phyloP scores from a whole-genome alignment of 169 alveolate species.

The Eimeria sp. region DNA sequence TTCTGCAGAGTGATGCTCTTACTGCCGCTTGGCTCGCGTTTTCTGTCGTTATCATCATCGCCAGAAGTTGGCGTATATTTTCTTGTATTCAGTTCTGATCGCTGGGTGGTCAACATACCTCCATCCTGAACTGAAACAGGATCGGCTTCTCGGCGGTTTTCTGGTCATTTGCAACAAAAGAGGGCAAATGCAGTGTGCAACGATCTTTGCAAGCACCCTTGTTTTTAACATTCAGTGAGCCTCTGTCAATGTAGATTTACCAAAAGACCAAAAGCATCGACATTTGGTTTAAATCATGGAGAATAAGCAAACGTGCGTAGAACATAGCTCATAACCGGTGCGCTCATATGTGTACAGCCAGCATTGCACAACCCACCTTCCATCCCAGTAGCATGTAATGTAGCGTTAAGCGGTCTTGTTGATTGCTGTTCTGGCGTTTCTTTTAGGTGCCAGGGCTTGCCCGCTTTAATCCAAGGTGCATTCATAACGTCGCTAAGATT shows the following conservation, averaged over 20 bases:
- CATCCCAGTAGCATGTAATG: background rate
- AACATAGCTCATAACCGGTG: background rate
- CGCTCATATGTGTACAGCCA: background rate
- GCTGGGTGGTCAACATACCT: background rate
- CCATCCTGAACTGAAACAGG: background rate
- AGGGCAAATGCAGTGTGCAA: background rate
- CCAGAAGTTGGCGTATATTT: background rate
- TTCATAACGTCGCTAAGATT: conserved; percentile 78
- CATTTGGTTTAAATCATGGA: background rate
- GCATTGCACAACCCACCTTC: background rate
- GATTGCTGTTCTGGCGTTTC: conserved; percentile 8
- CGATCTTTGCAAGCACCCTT: background rate
- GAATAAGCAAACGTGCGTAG: background rate
- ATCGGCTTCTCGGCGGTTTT: background rate
- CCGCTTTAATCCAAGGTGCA: conserved; percentile 76
- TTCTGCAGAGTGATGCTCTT: background rate
- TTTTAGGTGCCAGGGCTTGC: conserved; percentile 47
- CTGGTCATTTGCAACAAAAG: background rate
- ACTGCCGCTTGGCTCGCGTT: background rate
- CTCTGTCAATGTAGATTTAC: background rate
- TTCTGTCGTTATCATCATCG: background rate
- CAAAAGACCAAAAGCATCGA: background rate
- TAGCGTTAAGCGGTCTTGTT: background rate
- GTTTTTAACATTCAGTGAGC: background rate
- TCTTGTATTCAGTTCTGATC: background rate